Conservation (phyloP, 768 basidiomycete species). For the Clathrus columnatus region DNA sequence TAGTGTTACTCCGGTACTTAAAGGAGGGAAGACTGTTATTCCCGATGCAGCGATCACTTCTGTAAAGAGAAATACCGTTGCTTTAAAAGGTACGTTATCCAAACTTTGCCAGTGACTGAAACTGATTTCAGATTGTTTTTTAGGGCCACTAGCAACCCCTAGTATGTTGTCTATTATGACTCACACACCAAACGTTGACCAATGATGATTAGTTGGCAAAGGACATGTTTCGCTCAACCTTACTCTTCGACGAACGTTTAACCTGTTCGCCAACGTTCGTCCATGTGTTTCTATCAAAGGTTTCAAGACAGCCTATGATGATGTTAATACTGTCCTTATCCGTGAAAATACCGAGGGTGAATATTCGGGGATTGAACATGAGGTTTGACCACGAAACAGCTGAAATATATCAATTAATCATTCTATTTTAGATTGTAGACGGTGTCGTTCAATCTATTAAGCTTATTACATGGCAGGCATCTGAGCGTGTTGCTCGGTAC, state of each 20-base stretch:
- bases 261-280: conserved; percentile 96
- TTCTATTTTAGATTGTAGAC: conserved; percentile 63
- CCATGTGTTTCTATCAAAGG: conserved; percentile 94
- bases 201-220: conserved; percentile 68
- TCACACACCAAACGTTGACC: conserved; percentile 11
- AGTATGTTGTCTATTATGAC: conserved; percentile 50
- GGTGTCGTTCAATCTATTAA: conserved; percentile 99
- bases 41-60: conserved; percentile 85
- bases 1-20: conserved; percentile 87
- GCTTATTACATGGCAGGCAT: conserved; percentile 97
- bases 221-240: conserved; percentile 97
- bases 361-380: conserved; percentile 99
- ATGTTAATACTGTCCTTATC: conserved; percentile 96
- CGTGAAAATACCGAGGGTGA: conserved; percentile 99
- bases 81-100: conserved; percentile 71
- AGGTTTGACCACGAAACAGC: conserved; percentile 41
- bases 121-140: conserved; percentile 1
- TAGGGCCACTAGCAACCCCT: conserved; percentile 93
- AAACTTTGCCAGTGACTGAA: neutral
- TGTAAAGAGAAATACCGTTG: conserved; percentile 95
- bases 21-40: conserved; percentile 94
- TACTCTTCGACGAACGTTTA: conserved; percentile 94
- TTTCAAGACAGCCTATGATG: conserved; percentile 96
- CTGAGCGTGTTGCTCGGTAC: conserved; percentile 96
- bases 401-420: conserved; percentile 7